phyloP scores from a whole-genome alignment of 306 rosid genomes.

The Acacia acuminata region DNA sequence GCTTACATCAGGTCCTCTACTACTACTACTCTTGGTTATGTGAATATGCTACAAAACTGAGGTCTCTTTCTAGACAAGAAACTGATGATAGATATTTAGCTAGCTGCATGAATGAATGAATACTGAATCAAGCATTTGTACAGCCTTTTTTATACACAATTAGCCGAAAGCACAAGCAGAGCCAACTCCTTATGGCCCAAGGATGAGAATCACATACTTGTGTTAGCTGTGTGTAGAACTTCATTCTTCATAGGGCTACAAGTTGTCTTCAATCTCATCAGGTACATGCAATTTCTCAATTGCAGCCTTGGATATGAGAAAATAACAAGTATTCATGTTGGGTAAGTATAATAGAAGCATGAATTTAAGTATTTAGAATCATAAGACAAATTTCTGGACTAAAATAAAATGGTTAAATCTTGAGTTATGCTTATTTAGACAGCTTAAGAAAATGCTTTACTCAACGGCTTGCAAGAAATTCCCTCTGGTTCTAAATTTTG shows the following conservation, averaged over 20 bases:
- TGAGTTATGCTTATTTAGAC: not conserved
- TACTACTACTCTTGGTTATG: conserved; percentile 17
- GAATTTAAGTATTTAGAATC: not conserved
- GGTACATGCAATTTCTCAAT: conserved; percentile 97
- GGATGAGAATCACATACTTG: conserved; percentile 38
- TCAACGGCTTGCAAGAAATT: not conserved
- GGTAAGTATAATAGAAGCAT: not conserved
- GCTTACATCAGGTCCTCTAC: conserved; percentile 36
- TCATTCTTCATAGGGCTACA: conserved; percentile 42
- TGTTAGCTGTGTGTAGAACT: conserved; percentile 25
- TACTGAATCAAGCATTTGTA: conserved; percentile 31
- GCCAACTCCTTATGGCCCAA: conserved; percentile 38
- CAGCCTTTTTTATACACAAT: conserved; percentile 33
- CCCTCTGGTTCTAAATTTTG: not conserved
- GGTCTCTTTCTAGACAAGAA: conserved; percentile 31
- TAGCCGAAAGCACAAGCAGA: conserved; percentile 70
- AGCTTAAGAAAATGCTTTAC: not conserved
- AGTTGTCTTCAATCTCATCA: conserved; percentile 84
- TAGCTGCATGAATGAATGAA: conserved; percentile 27
- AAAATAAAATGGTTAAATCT: not conserved
- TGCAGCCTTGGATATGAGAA: conserved; percentile 70
- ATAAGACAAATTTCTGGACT: not conserved
- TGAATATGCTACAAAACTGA: conserved; percentile 48
- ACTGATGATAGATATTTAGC: conserved; percentile 23
- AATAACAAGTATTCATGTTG: not conserved